Conservation (phyloP, 306 rosid species). For the Cajanus cajan region DNA sequence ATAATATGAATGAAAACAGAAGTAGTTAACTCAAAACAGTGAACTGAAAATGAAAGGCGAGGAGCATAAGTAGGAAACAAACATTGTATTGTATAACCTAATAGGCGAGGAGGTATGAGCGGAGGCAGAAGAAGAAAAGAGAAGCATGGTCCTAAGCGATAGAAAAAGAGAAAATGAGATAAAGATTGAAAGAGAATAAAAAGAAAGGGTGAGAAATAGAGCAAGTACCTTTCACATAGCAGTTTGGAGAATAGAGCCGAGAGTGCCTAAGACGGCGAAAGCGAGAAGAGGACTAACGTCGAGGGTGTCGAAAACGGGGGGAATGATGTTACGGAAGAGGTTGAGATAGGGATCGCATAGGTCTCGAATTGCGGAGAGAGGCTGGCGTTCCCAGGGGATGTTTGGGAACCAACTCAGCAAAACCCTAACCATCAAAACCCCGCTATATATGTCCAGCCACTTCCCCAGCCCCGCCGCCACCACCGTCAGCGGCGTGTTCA, state of each 20-base stretch:
- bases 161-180: neutral
- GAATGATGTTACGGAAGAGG: slow-evolving; percentile 81
- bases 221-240: neutral
- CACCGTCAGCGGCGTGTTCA: slow-evolving; percentile 91
- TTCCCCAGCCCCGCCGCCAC: slow-evolving; percentile 90
- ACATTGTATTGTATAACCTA: neutral
- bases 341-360: slow-evolving; percentile 90
- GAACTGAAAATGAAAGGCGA: neutral
- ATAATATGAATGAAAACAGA: neutral
- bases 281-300: slow-evolving; percentile 95
- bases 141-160: too few species aligned
- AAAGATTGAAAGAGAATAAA: neutral
- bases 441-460: slow-evolving; percentile 95
- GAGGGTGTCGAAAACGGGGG: slow-evolving; percentile 79
- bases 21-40: slow-evolving; percentile 3
- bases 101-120: too few species aligned
- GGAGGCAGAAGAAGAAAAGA: neutral
- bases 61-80: neutral
- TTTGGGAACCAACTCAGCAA: slow-evolving; percentile 97
- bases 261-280: slow-evolving; percentile 82
- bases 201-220: neutral
- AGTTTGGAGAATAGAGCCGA: slow-evolving; percentile 58
- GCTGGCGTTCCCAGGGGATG: slow-evolving; percentile 93
- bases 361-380: slow-evolving; percentile 83
- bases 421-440: slow-evolving; percentile 94